phyloP scores from a whole-genome alignment of 768 basidiomycete species.

The Xerocomellus amylosporus region DNA sequence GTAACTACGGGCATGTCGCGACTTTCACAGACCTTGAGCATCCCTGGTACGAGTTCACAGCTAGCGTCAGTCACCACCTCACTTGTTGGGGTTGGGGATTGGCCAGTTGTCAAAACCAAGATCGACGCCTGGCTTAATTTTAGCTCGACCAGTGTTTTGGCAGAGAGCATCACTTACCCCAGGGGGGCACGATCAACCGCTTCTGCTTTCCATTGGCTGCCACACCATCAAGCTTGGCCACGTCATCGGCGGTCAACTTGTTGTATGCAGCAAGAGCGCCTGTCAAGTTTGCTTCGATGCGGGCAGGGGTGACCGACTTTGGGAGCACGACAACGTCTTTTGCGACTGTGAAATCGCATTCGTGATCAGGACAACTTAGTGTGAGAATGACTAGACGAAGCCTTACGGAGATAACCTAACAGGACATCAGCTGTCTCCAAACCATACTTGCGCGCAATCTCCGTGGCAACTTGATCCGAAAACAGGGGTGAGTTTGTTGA shows the following conservation, averaged over 20 bases:
- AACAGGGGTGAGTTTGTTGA: slow-evolving; percentile 66
- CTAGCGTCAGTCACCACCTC: background rate
- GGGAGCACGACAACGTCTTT: slow-evolving; percentile 67
- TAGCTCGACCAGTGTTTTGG: slow-evolving; percentile 9
- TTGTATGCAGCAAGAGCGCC: slow-evolving; percentile 48
- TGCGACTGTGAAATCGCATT: slow-evolving; percentile 40
- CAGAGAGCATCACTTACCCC: slow-evolving; percentile 49
- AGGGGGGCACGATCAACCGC: slow-evolving; percentile 64
- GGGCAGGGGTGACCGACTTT: slow-evolving; percentile 71
- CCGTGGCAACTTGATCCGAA: slow-evolving; percentile 54
- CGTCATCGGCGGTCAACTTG: slow-evolving; percentile 49
- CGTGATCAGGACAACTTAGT: slow-evolving; percentile 1
- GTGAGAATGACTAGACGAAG: background rate
- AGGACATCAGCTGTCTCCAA: slow-evolving; percentile 57
- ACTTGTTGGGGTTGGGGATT: slow-evolving; percentile 3
- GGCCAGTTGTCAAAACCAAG: slow-evolving; percentile 72
- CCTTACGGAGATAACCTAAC: slow-evolving; percentile 60
- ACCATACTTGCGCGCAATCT: slow-evolving; percentile 57
- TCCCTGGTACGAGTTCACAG: background rate
- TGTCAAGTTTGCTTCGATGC: slow-evolving; percentile 59
- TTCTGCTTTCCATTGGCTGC: slow-evolving; percentile 62
- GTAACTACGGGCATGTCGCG: background rate
- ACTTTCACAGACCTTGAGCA: background rate
- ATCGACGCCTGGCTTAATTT: slow-evolving; percentile 46
- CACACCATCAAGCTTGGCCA: slow-evolving; percentile 55